phyloP scores from a whole-genome alignment of 257 asterid genomes.

The Asclepias syriaca region DNA sequence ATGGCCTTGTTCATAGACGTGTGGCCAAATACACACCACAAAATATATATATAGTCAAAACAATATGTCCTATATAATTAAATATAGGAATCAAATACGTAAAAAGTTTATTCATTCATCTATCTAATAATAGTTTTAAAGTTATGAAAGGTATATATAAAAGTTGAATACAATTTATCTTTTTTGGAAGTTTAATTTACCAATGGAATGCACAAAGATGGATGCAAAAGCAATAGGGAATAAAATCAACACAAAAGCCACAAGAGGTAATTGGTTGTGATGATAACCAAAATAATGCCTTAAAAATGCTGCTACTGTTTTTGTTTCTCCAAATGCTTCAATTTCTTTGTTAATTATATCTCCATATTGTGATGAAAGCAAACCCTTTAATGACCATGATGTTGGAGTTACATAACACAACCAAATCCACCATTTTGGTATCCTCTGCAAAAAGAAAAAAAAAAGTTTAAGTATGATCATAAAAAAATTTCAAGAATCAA shows the following conservation, averaged over 20 bases:
- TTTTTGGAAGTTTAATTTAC: slow-evolving; percentile 45
- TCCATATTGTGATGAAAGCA: slow-evolving; percentile 58
- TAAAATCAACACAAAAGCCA: slow-evolving; percentile 38
- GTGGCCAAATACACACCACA: too few relatives aligned
- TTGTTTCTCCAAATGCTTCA: slow-evolving; percentile 40
- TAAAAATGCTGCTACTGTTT: slow-evolving; percentile 37
- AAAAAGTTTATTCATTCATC: too few relatives aligned
- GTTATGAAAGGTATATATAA: too few relatives aligned
- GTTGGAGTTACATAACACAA: slow-evolving; percentile 41
- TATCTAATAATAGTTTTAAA: too few relatives aligned
- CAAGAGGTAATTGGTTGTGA: slow-evolving; percentile 42
- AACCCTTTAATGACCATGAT: slow-evolving; percentile 53
- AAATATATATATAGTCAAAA: too few relatives aligned
- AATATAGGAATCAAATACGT: too few relatives aligned
- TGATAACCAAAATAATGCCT: slow-evolving; percentile 47
- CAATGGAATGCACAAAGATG: slow-evolving; percentile 39
- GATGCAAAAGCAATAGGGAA: slow-evolving; percentile 45
- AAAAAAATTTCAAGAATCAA: too few relatives aligned
- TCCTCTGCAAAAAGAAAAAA: slow-evolving; percentile 25
- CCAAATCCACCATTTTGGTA: slow-evolving; percentile 71
- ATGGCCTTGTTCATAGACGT: too few relatives aligned
- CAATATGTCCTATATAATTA: too few relatives aligned
- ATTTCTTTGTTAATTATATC: slow-evolving; percentile 31
- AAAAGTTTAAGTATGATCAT: too few relatives aligned
- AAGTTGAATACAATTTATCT: too few relatives aligned